Conservation (phyloP, 2,329 filamentous ascomycete genomes). For the Cytospora mali region DNA sequence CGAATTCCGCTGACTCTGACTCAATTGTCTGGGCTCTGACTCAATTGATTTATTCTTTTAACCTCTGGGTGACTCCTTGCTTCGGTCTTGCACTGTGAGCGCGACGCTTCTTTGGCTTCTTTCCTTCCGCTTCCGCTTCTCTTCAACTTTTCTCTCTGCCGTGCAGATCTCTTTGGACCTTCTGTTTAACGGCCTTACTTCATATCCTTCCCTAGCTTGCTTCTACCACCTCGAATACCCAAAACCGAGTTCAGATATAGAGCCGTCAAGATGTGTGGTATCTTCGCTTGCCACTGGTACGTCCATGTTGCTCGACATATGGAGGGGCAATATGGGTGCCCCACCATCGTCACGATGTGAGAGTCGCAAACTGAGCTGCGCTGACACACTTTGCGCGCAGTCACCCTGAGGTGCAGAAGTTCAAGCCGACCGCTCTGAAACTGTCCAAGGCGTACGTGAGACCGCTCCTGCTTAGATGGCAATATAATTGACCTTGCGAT, state of each 20-base stretch:
- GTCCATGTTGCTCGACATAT: conserved; percentile 42
- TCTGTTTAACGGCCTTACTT: conserved; percentile 1
- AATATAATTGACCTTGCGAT: conserved; percentile 44
- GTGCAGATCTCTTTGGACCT: conserved; percentile 2
- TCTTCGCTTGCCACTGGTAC: conserved; percentile 92
- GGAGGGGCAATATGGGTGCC: conserved; percentile 41
- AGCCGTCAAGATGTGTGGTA: conserved; percentile 76
- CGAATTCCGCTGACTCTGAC: conserved; percentile 25
- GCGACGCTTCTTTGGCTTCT: conserved; percentile 5
- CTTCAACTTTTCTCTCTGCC: conserved; percentile 12
- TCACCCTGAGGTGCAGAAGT: conserved; percentile 93
- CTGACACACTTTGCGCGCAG: conserved; percentile 42
- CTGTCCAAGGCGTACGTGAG: conserved; percentile 86
- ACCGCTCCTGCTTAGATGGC: conserved; percentile 18
- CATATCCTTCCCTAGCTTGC: background rate
- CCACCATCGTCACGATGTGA: conserved; percentile 31
- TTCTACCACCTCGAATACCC: background rate
- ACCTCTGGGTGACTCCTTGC: background rate
- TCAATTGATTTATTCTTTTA: background rate
- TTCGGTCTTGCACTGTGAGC: background rate
- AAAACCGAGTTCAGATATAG: background rate
- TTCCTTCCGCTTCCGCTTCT: conserved; percentile 8
- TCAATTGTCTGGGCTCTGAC: background rate
- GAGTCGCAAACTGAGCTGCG: conserved; percentile 18
- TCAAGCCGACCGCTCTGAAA: conserved; percentile 92